Evolutionary conservation across 2,329 filamentous ascomycete species (phyloP), one percentile per base, ranked within the genome.

Genomic region (Hypoxylon sp.): DNA sequence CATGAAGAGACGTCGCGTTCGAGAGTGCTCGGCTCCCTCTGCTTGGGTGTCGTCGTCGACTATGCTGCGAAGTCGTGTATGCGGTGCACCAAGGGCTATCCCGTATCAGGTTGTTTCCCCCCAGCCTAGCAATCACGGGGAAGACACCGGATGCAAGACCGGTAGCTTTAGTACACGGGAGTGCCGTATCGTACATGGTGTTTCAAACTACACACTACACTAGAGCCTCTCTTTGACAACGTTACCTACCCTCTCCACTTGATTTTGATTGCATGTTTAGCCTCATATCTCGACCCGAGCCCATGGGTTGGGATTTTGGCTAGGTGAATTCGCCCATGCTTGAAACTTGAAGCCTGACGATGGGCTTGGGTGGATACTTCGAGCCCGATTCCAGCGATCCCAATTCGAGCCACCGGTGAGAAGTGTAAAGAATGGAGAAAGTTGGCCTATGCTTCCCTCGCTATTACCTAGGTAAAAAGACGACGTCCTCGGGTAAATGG

Each of bases 341-440:
- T 27, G 24, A 27, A 27, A 27, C 24, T 24, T 10, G 31, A 7
- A n/a, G 42, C 27, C n/a, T 42, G 32, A 50, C 39, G 50, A 42
- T 21, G 51, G 42, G 42, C 37, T 21, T 15, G 8, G 32, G 60
- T 64, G 65, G 61, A 39, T 35, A 62, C 42, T 17, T 17, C 10
- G 32, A 59, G 29, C 59, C 44, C 59, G 42, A 59, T 63, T 55
- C 27, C 31, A 27, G 55, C 32, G 32, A 50, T 60, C 32, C 32
- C 31, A 51, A 60, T 60, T 32, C 10, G 35, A 24, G 31, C n/a
- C n/a, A 21, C 24, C 24, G 50, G 50, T 44, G 57, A 56, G 57
- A 65, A 58, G 42, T 27, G 50, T 68, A 58, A 68, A 55, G 19
- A 65, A 55, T 62, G 57, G 62, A 65, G 57, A 59, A 62, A 2